A percentile compares a stretch with the other conserved stretches of the same genome.
Evolutionary conservation across 2,329 filamentous ascomycete species (phyloP).

Genomic region (Escovopsis sp.): DNA sequence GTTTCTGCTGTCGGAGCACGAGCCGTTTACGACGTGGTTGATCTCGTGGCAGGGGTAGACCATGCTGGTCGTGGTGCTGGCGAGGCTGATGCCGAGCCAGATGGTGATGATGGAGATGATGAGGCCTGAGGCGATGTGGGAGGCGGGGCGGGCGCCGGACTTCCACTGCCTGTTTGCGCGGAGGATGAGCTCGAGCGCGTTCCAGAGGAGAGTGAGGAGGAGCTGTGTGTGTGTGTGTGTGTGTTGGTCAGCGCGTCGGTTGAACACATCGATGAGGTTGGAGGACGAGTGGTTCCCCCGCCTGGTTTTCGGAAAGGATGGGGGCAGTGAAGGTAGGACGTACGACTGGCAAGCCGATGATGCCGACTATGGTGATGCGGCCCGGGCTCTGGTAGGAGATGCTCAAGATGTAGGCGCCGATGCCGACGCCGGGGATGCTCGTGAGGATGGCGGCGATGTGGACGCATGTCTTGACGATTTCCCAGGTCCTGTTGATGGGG

Average conservation of each 20-base stretch:
- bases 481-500: not conserved
- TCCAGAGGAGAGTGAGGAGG: conserved; percentile 22
- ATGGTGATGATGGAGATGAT: conserved; percentile 24
- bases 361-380: no score
- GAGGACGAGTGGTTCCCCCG: no score
- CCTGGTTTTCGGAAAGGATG: no score
- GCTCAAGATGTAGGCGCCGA: no score
- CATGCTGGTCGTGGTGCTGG: not conserved
- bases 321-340: no score
- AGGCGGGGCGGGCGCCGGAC: conserved; percentile 27
- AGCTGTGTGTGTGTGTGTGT: conserved; percentile 14
- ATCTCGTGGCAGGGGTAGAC: conserved; percentile 6
- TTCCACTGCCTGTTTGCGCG: conserved; percentile 18
- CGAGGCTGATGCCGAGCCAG: conserved; percentile 13
- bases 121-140: conserved; percentile 27
- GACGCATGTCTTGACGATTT: conserved; percentile 16
- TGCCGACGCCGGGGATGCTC: conserved; percentile 13
- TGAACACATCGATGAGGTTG: no score
- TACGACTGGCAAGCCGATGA: no score
- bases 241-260: not conserved
- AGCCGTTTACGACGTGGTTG: not conserved
- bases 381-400: no score
- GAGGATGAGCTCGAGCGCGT: conserved; percentile 23
- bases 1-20: not conserved
- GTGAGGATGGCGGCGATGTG: conserved; percentile 14